Evolutionary conservation across 2,329 filamentous ascomycete species (phyloP), one percentile per base, ranked within the genome.

Genomic region (Dactylellina leptospora): DNA sequence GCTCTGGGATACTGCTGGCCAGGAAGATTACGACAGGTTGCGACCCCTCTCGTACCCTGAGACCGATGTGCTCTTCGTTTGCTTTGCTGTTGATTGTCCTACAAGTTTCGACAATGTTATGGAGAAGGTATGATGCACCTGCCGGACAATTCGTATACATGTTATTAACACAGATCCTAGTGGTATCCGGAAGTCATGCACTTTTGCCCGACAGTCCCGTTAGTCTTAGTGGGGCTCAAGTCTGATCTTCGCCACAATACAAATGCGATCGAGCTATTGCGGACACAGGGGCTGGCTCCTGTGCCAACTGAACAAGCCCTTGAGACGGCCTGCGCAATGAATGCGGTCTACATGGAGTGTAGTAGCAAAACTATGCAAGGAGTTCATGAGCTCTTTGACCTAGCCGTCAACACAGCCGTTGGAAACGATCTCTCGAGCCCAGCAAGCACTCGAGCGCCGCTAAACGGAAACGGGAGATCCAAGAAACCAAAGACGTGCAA

Each of bases 101-200:
- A 97, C 96, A 81, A 97, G 93, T 4, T 85, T 99, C 58, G 95
- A 99, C 79, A 99, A 99, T 81, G 93, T 99, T 69, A 89, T 97
- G 83, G 95, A 99, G 83, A 99, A 99, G 89, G 95, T 97, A 83
- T 74, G 83, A 22, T 16, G 27, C 1, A 11, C 22, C 4, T 11
- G 8, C 27, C 8, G 51, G 53, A 2, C 13, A 2, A 22, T n/a
- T 64, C 6, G 71, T 69, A 74, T 45, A 33, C 48, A 2, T n/a
- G 23, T 59, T 42, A 50, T 33, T 70, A 25, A 60, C n/a, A 40
- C 4, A 30, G 42, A 54, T 45, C 22, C 23, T 77, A 97, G 95
- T 99, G 95, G 95, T 99, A 97, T 79, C 95, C 95, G 72, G 95
- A 99, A 84, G 95, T 99, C 77, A 87, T 97, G 62, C 95, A 99